Evolutionary conservation across 805 yeast species (phyloP).

Genomic region (Teunomyces gatunensis): DNA sequence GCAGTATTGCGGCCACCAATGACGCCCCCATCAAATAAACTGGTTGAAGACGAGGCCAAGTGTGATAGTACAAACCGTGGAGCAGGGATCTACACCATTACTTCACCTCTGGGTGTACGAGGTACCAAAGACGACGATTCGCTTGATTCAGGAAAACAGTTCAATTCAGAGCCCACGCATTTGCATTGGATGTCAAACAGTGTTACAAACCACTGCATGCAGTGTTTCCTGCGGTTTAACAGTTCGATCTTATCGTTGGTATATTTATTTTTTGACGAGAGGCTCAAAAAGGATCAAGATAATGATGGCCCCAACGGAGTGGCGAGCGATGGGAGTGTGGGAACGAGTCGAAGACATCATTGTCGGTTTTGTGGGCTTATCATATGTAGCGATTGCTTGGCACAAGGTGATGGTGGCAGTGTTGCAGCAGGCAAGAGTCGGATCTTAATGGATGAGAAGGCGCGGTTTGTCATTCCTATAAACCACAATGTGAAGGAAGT

Average conservation of each 20-base stretch:
- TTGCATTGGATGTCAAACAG: conserved; percentile 52
- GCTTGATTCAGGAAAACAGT: background rate
- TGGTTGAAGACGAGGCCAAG: background rate
- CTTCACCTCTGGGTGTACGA: conserved; percentile 5
- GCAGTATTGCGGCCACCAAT: conserved; percentile 49
- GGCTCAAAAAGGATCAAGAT: conserved; percentile 2
- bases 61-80: background rate
- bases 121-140: background rate
- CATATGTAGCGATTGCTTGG: conserved; percentile 30
- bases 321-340: background rate
- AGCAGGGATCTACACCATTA: conserved; percentile 5
- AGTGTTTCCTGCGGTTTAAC: conserved; percentile 36
- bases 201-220: conserved; percentile 40
- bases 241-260: conserved; percentile 13
- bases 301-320: background rate
- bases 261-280: conserved; percentile 6
- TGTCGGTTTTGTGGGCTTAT: conserved; percentile 52
- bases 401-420: conserved; percentile 11
- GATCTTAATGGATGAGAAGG: conserved; percentile 20
- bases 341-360: conserved; percentile 36
- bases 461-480: conserved; percentile 38
- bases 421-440: background rate
- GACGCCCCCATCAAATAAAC: background rate
- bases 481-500: conserved; percentile 17
- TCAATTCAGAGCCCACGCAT: conserved; percentile 44